A percentile compares a stretch with the other conserved stretches of the same genome.
Conservation (phyloP, 148 eudicot genomes). For the Camellia japonica region DNA sequence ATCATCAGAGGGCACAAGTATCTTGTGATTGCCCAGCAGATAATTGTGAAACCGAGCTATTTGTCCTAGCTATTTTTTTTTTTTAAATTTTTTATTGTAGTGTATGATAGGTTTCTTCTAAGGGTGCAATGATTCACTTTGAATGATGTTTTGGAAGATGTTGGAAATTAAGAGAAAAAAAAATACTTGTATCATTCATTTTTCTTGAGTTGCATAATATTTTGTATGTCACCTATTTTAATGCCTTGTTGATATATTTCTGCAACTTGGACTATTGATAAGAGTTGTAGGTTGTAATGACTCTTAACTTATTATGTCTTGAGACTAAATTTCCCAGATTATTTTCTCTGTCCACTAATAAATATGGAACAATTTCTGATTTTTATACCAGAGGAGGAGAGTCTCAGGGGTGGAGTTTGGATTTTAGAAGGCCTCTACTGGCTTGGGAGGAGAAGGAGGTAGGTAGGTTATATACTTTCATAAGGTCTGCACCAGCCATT, state of each 20-base stretch:
- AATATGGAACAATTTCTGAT: too few species aligned
- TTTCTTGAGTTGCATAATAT: too few species aligned
- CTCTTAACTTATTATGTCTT: too few species aligned
- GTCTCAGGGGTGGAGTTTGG: too few species aligned
- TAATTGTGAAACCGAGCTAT: neutral
- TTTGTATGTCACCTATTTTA: neutral
- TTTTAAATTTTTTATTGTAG: neutral
- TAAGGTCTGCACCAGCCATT: too few species aligned
- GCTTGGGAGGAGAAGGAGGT: too few species aligned
- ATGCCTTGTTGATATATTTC: neutral
- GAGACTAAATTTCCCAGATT: too few species aligned
- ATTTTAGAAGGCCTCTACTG: too few species aligned
- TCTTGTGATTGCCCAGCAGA: neutral
- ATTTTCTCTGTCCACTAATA: too few species aligned
- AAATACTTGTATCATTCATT: neutral
- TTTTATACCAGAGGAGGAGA: too few species aligned
- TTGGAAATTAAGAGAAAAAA: neutral
- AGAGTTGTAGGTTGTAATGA: neutral
- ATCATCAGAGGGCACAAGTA: neutral
- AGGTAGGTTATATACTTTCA: too few species aligned
- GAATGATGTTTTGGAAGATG: neutral
- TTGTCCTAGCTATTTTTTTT: neutral
- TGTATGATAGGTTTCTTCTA: neutral
- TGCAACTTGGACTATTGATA: neutral
- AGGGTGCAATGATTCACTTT: neutral